Conservation (phyloP, 148 eudicot species). For the Silene latifolia region DNA sequence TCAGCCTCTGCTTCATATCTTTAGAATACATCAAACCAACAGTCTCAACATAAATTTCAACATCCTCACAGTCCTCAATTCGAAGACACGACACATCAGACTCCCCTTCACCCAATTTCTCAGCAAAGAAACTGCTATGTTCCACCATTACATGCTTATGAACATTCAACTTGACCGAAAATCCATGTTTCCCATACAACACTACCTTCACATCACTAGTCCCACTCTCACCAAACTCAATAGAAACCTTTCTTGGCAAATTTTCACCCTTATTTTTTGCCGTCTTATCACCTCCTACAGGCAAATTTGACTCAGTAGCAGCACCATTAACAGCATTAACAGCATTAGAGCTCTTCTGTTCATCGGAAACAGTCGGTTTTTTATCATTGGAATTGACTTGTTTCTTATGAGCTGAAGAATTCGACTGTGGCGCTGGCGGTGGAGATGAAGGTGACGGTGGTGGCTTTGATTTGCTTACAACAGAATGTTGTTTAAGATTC, state of each 20-base stretch:
- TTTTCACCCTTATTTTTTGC: slow-evolving; percentile 41
- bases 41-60: slow-evolving; percentile 75
- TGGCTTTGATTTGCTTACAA: slow-evolving; percentile 50
- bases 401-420: slow-evolving; percentile 36
- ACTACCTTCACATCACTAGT: slow-evolving; percentile 75
- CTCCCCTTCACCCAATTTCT: slow-evolving; percentile 43
- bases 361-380: slow-evolving; percentile 34
- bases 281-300: slow-evolving; percentile 30
- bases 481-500: slow-evolving; percentile 46
- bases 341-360: slow-evolving; percentile 23
- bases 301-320: slow-evolving; percentile 29
- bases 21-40: slow-evolving; percentile 82
- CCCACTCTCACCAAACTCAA: slow-evolving; percentile 88
- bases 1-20: slow-evolving; percentile 72
- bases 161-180: slow-evolving; percentile 77
- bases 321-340: slow-evolving; percentile 18
- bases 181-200: slow-evolving; percentile 66
- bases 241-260: slow-evolving; percentile 68
- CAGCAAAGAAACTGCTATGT: slow-evolving; percentile 53
- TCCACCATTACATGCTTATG: slow-evolving; percentile 56
- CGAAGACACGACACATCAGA: slow-evolving; percentile 41
- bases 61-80: slow-evolving; percentile 82
- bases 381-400: slow-evolving; percentile 38
- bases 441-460: slow-evolving; percentile 21
- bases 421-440: slow-evolving; percentile 14